Evolutionary conservation across 257 asterid species (phyloP), one percentile per base, ranked within the genome.

Genomic region (Anisodus acutangulus): DNA sequence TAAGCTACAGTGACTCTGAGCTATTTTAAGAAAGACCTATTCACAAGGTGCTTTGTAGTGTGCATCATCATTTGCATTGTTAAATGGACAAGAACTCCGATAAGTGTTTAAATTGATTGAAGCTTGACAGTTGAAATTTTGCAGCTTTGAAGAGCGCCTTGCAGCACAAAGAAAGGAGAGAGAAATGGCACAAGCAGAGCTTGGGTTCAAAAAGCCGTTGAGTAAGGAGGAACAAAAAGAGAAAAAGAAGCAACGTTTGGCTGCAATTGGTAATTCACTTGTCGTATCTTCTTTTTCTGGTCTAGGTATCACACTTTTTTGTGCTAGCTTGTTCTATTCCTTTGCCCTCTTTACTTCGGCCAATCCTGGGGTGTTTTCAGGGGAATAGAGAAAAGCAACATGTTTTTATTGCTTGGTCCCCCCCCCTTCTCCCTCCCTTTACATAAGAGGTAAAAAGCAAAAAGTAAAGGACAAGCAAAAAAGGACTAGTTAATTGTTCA

Each of bases 91-190:
- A 51, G 11, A 12, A 53, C 47, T 76, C 81, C 43, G 13, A 0
- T 41, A 47, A 63, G 45, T 82, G 74, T 82, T 82, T 68, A 47
- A 70, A 64, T 82, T 66, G 79, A 82, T 9, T 66, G 84, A 55
- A 66, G 49, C 84, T 63, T 67, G 68, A 68, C 64, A 76, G 63
- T 35, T 37, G 53, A 60, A 69, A 47, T 10, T 81, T 63, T 89
- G 90, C 91, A 95, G 97, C 91, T 95, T 95, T 79, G 98, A 93
- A 91, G 97, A 93, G 84, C 95, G 98, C 74, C 98, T 95, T 86
- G 95, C 85, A 55, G 94, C 94, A 67, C 98, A 95, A 88, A 91
- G 97, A 85, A 93, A 69, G 89, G 98, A 95, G 82, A 91, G 91
- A 84, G 98, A 95, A 90, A 78, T 89, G 91, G 95, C 91, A 66